Percentiles rank a stretch among this genome's conserved stretches.
phyloP scores from a whole-genome alignment of 225 moss, liverwort and hornwort species.

The Polytrichum formosum region DNA sequence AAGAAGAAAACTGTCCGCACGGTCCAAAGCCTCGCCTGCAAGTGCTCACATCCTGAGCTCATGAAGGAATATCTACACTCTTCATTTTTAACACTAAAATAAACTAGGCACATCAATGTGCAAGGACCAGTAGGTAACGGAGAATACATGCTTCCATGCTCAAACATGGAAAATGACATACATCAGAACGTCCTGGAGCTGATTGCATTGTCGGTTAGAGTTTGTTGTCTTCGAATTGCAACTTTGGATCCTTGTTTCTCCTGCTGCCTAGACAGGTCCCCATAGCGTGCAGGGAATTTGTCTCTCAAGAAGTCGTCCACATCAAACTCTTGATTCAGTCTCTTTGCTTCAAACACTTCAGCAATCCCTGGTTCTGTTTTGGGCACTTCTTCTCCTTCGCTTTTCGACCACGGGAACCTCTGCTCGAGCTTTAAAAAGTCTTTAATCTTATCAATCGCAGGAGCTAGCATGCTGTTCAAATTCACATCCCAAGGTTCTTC shows the following conservation, averaged over 20 bases:
- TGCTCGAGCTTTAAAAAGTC: constrained; percentile 64
- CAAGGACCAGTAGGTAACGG: too few species aligned
- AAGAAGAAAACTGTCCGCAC: too few species aligned
- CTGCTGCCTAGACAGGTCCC: constrained; percentile 15
- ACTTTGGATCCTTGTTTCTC: constrained; percentile 30
- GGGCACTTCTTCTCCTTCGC: constrained; percentile 17
- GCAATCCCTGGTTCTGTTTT: constrained; percentile 15
- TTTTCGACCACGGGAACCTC: constrained; percentile 44
- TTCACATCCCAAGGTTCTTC: constrained; percentile 74
- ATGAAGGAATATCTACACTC: too few species aligned
- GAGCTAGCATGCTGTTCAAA: constrained; percentile 73
- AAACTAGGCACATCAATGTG: too few species aligned
- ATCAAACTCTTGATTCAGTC: constrained; percentile 61
- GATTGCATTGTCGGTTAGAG: constrained; percentile 18
- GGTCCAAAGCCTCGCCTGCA: too few species aligned
- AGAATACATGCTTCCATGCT: too few species aligned
- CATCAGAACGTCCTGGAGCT: neutral
- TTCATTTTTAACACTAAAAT: too few species aligned
- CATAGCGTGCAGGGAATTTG: constrained; percentile 73
- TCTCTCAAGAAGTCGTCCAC: constrained; percentile 69
- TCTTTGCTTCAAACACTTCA: constrained; percentile 22
- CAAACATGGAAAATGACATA: too few species aligned
- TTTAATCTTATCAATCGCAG: constrained; percentile 81
- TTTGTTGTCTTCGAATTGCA: constrained; percentile 23
- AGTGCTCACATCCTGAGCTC: too few species aligned